Evolutionary conservation across 2,329 filamentous ascomycete genomes (phyloP).

Genomic region (Aspergillus caelatus): DNA sequence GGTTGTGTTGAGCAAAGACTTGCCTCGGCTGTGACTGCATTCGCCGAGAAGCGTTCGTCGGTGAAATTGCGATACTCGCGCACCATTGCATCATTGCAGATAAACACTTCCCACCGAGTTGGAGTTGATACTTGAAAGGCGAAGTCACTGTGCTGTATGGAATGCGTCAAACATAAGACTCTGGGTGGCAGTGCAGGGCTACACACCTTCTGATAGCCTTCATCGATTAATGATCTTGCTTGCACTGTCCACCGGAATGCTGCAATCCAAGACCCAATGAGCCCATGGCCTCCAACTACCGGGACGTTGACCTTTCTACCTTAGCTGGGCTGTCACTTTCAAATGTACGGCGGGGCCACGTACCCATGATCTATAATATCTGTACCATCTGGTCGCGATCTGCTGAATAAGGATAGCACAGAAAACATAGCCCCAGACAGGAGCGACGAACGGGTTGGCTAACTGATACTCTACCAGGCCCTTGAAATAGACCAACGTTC

Average conservation of each 20-base stretch:
- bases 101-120: neutral
- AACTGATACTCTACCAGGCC: too few species aligned
- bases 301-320: neutral
- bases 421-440: too few species aligned
- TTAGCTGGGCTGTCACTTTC: too few species aligned
- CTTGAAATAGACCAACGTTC: too few species aligned
- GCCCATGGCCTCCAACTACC: neutral
- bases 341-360: too few species aligned
- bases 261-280: neutral
- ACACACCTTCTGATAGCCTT: neutral
- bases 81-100: neutral
- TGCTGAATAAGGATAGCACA: too few species aligned
- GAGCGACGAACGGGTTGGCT: too few species aligned
- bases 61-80: neutral
- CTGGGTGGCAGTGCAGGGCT: neutral
- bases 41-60: neutral
- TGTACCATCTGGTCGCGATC: too few species aligned
- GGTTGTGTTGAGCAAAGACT: neutral
- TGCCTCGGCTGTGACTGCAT: neutral
- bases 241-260: neutral
- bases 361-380: too few species aligned
- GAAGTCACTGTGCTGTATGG: neutral
- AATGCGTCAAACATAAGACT: neutral
- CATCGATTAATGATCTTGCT: neutral
- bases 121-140: neutral